phyloP scores from a whole-genome alignment of 495 filamentous ascomycete genomes.

The Cryomyces minteri region DNA sequence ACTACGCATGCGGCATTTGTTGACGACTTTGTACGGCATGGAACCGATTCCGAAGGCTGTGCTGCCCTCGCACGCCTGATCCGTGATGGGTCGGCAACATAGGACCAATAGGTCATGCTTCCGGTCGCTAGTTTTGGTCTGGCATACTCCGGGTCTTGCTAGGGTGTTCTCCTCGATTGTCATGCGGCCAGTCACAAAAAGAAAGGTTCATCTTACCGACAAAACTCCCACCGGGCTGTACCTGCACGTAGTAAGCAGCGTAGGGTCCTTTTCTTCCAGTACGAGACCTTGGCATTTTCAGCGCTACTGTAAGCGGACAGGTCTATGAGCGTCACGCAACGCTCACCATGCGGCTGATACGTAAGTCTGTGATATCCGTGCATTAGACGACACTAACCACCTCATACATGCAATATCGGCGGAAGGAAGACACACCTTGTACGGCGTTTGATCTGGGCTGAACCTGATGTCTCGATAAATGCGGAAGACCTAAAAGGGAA shows the following conservation, averaged over 20 bases:
- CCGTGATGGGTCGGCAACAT: too few relatives aligned
- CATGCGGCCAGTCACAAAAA: neutral
- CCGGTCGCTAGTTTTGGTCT: too few relatives aligned
- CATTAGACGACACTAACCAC: neutral
- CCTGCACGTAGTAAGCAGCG: constrained; percentile 63
- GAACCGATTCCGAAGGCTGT: too few relatives aligned
- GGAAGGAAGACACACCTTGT: constrained; percentile 41
- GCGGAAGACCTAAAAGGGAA: constrained; percentile 42
- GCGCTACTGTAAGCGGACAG: neutral
- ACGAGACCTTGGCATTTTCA: constrained; percentile 34
- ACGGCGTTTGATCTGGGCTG: constrained; percentile 62
- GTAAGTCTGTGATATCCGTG: constrained; percentile 33
- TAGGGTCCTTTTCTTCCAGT: constrained; percentile 77
- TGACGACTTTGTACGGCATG: too few relatives aligned
- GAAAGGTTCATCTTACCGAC: constrained; percentile 31
- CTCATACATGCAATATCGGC: constrained; percentile 2
- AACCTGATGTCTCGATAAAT: constrained; percentile 75
- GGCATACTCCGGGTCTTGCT: neutral
- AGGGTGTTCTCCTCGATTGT: constrained; percentile 12
- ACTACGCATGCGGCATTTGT: too few relatives aligned
- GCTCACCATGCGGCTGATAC: constrained; percentile 64
- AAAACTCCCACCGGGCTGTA: constrained; percentile 38
- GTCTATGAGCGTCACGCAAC: neutral
- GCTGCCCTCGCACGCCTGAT: too few relatives aligned
- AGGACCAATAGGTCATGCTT: too few relatives aligned